These are phyloP conservation scores for Tuber magnatum DNA, from an alignment of 495 filamentous ascomycete genomes.

Conservation along the genomic window DNA sequence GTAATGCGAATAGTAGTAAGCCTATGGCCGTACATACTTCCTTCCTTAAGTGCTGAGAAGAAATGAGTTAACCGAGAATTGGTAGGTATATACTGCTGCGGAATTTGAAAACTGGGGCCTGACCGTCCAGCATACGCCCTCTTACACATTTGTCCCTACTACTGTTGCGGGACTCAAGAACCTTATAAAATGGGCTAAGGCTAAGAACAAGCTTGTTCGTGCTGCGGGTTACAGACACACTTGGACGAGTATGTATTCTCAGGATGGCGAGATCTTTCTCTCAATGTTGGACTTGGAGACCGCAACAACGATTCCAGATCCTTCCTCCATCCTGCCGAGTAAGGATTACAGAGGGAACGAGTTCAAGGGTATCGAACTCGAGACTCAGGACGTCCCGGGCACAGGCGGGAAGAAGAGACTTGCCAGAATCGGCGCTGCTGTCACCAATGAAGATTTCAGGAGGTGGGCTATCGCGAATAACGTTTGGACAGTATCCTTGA, in stretches of 20 bases:
- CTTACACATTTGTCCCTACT: constrained; percentile 47
- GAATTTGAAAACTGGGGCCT: constrained; percentile 51
- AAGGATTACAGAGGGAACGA: constrained; percentile 42
- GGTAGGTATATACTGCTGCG: constrained; percentile 14
- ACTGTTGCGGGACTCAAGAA: constrained; percentile 47
- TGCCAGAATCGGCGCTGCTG: constrained; percentile 45
- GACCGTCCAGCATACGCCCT: constrained; percentile 46
- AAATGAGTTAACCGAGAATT: neutral
- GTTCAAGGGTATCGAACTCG: constrained; percentile 43
- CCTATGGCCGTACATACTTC: constrained; percentile 26
- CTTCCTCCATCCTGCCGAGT: constrained; percentile 42
- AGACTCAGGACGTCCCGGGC: constrained; percentile 16
- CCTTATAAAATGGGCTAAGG: constrained; percentile 46
- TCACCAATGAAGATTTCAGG: constrained; percentile 50
- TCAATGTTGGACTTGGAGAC: constrained; percentile 47
- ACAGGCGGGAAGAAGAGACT: constrained; percentile 34
- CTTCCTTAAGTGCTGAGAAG: neutral
- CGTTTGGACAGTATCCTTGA: constrained; percentile 45
- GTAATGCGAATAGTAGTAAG: constrained; percentile 19
- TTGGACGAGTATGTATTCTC: constrained; percentile 42
- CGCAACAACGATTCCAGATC: constrained; percentile 47
- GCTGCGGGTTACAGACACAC: constrained; percentile 50
- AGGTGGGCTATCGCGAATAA: constrained; percentile 47
- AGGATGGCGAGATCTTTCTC: constrained; percentile 49
- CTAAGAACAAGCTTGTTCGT: constrained; percentile 44